These are phyloP conservation scores for Plasmopara muralis DNA, from an alignment of 352 stramenopile genomes.

Conservation along the genomic window DNA sequence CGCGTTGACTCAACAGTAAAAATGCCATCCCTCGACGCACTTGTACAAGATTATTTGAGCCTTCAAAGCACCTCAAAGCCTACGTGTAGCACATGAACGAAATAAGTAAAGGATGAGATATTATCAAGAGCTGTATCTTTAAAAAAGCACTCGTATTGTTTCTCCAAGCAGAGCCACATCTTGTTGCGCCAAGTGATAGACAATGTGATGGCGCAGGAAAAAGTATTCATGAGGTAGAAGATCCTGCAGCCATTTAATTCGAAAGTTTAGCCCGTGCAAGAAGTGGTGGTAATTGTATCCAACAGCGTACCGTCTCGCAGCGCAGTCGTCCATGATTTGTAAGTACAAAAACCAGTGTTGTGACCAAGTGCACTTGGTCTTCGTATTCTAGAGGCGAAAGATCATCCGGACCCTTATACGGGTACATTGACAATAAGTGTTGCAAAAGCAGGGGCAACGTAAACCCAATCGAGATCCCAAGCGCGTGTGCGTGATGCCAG, in stretches of 20 bases:
- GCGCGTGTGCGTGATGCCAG: constrained; percentile 54
- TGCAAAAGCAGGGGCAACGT: constrained; percentile 65
- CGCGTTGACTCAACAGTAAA: constrained; percentile 47
- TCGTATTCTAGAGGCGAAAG: constrained; percentile 62
- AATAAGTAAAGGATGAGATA: background rate
- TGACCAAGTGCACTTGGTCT: constrained; percentile 77
- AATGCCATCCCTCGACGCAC: constrained; percentile 66
- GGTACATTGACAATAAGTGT: constrained; percentile 67
- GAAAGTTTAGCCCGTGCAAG: constrained; percentile 5
- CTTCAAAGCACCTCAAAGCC: constrained; percentile 69
- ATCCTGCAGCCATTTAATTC: constrained; percentile 31
- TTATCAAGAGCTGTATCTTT: background rate
- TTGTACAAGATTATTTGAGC: constrained; percentile 56
- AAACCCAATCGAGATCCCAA: constrained; percentile 60
- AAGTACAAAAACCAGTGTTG: constrained; percentile 84
- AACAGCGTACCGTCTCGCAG: constrained; percentile 49
- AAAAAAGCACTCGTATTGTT: constrained; percentile 44
- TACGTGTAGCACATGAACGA: constrained; percentile 15
- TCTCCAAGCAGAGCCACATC: constrained; percentile 66
- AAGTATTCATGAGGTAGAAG: constrained; percentile 88
- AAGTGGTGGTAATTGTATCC: background rate
- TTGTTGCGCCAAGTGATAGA: constrained; percentile 68
- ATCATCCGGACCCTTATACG: constrained; percentile 70
- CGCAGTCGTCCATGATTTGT: constrained; percentile 71
- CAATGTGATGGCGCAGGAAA: constrained; percentile 82